A percentile compares a stretch with the other conserved stretches of the same genome.
phyloP scores from a whole-genome alignment of 352 stramenopile species.

The Globisporangium viniferum region DNA sequence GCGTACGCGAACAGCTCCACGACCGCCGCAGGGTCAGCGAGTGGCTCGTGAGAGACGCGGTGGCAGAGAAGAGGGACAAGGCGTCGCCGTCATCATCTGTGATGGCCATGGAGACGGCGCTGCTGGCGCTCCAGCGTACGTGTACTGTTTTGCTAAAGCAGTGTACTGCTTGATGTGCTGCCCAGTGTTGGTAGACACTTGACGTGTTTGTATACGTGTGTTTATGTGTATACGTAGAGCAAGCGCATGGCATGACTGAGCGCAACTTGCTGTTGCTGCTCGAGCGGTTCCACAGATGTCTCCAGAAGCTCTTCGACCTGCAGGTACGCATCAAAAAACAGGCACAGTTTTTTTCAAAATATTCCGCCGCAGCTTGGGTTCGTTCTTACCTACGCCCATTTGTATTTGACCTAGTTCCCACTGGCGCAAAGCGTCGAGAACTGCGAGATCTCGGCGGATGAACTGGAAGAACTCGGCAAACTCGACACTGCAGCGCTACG shows the following conservation, averaged over 20 bases:
- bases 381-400: no score
- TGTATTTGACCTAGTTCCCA: slow-evolving; percentile 19
- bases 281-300: slow-evolving; percentile 17
- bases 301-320: slow-evolving; percentile 23
- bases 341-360: no score
- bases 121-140: slow-evolving; percentile 31
- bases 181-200: no score
- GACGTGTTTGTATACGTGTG: background rate
- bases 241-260: slow-evolving; percentile 11
- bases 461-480: slow-evolving; percentile 4
- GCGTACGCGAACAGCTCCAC: slow-evolving; percentile 31
- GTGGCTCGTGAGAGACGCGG: background rate
- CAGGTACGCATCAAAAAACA: slow-evolving; percentile 13
- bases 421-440: slow-evolving; percentile 26
- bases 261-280: slow-evolving; percentile 19
- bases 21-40: slow-evolving; percentile 24
- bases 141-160: background rate
- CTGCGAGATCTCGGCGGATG: slow-evolving; percentile 10
- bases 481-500: background rate
- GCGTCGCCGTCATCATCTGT: background rate
- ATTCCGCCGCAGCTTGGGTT: no score
- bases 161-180: no score
- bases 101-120: slow-evolving; percentile 22
- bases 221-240: slow-evolving; percentile 3
- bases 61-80: background rate